These are phyloP conservation scores for Aspergillus awamori DNA, from an alignment of 2,329 filamentous ascomycete species.

Conservation along the genomic window DNA sequence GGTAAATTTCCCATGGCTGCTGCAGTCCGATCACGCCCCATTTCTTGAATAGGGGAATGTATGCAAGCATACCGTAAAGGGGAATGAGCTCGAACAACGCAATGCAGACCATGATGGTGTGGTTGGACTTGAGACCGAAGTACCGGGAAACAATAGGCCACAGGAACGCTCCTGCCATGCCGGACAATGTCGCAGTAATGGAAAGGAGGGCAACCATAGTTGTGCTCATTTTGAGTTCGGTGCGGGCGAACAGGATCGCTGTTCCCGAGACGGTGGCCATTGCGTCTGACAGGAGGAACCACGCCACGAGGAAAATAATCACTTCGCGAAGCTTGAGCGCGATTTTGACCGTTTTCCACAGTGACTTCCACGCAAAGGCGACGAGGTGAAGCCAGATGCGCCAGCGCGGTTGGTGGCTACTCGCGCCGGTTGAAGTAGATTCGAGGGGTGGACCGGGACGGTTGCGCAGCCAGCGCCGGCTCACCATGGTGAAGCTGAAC, in stretches of 20 bases:
- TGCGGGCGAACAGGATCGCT: conserved; percentile 90
- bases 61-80: conserved; percentile 81
- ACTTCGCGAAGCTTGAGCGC: conserved; percentile 73
- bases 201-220: conserved; percentile 83
- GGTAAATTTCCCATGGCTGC: conserved; percentile 91
- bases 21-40: conserved; percentile 80
- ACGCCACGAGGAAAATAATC: conserved; percentile 78
- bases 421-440: conserved; percentile 15
- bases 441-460: conserved; percentile 74
- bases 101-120: conserved; percentile 88
- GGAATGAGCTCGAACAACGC: conserved; percentile 87
- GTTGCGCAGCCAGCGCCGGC: conserved; percentile 77
- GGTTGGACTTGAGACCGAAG: conserved; percentile 70
- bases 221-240: conserved; percentile 78
- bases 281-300: conserved; percentile 89
- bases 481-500: conserved; percentile 81
- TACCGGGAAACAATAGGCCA: conserved; percentile 76
- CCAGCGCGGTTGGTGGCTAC: conserved; percentile 25
- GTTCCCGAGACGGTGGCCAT: conserved; percentile 90
- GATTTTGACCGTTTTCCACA: conserved; percentile 74
- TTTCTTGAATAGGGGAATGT: conserved; percentile 71
- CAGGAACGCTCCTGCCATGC: conserved; percentile 79
- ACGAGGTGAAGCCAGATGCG: conserved; percentile 69
- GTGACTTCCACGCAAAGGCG: conserved; percentile 76
- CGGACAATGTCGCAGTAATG: conserved; percentile 79